Conservation (phyloP, 1,139 yeast genomes). For the Blastobotrys capitulatus region DNA sequence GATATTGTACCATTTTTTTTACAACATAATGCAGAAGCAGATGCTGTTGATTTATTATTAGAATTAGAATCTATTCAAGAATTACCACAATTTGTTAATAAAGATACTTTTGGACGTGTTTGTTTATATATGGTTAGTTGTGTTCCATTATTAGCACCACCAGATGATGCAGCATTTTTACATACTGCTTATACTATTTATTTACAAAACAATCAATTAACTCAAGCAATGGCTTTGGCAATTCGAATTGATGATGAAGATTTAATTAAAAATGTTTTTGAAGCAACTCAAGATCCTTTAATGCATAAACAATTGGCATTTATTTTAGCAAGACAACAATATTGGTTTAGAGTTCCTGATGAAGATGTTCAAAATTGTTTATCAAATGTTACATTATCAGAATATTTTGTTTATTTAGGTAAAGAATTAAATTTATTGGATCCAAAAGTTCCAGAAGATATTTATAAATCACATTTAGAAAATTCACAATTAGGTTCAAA, state of each 20-base stretch:
- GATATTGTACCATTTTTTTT: slow-evolving; percentile 85
- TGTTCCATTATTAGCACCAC: slow-evolving; percentile 92
- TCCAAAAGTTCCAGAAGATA: slow-evolving; percentile 92
- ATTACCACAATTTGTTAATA: slow-evolving; percentile 79
- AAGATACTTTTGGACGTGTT: slow-evolving; percentile 77
- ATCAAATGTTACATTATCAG: slow-evolving; percentile 72
- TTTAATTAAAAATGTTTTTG: slow-evolving; percentile 73
- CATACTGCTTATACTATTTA: slow-evolving; percentile 90
- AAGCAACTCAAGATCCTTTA: slow-evolving; percentile 61
- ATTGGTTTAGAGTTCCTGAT: slow-evolving; percentile 64
- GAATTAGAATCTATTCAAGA: slow-evolving; percentile 86
- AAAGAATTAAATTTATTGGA: slow-evolving; percentile 84
- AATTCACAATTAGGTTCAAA: slow-evolving; percentile 55
- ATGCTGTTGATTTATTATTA: slow-evolving; percentile 87
- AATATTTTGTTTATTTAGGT: slow-evolving; percentile 71
- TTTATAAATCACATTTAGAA: slow-evolving; percentile 87
- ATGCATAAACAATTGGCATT: slow-evolving; percentile 89
- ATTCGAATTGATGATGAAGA: slow-evolving; percentile 80
- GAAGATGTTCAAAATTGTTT: slow-evolving; percentile 82
- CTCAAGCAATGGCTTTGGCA: slow-evolving; percentile 88
- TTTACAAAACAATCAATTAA: slow-evolving; percentile 67
- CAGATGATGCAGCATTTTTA: slow-evolving; percentile 82
- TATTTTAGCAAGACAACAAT: slow-evolving; percentile 81
- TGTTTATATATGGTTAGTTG: slow-evolving; percentile 94
- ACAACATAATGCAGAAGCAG: slow-evolving; percentile 96